Conservation (phyloP, 768 basidiomycete species). For the Sistotremastrum suecicum region DNA sequence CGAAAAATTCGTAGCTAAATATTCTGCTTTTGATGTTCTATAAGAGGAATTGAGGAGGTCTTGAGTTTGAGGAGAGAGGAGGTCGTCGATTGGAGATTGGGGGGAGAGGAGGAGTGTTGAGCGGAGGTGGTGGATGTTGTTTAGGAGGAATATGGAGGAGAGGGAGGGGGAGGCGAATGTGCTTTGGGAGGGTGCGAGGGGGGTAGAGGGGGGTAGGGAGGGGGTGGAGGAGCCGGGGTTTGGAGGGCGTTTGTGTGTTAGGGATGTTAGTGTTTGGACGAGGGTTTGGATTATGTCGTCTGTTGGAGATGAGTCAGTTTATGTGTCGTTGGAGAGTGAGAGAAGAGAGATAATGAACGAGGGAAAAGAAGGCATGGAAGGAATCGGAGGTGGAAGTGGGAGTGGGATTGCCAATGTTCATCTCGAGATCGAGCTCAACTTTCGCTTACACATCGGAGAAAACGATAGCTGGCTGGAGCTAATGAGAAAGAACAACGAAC, state of each 20-base stretch:
- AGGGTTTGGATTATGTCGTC: constrained; percentile 65
- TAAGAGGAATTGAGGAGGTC: constrained; percentile 55
- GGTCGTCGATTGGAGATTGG: constrained; percentile 27
- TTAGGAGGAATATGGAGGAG: constrained; percentile 64
- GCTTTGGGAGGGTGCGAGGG: constrained; percentile 36
- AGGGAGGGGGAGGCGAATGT: constrained; percentile 39
- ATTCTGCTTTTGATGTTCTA: constrained; percentile 70
- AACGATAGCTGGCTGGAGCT: too few species aligned
- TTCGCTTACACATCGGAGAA: too few species aligned
- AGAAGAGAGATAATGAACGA: too few species aligned
- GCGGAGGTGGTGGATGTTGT: constrained; percentile 63
- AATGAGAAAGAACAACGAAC: too few species aligned
- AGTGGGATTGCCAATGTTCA: too few species aligned
- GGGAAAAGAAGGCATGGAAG: too few species aligned
- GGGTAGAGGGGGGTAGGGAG: too few species aligned
- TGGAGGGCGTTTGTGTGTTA: constrained; percentile 12
- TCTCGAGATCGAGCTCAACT: too few species aligned
- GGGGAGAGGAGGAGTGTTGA: constrained; percentile 42
- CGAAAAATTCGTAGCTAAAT: constrained; percentile 74
- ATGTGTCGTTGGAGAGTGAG: too few species aligned
- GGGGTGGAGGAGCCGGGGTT: too few species aligned
- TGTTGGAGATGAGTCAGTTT: constrained; percentile 13
- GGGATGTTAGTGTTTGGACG: constrained; percentile 41
- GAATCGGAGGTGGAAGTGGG: too few species aligned
- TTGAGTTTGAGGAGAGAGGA: constrained; percentile 47